phyloP scores from a whole-genome alignment of 192 early-diverging fungal genomes.

The Rhizophagus clarus region DNA sequence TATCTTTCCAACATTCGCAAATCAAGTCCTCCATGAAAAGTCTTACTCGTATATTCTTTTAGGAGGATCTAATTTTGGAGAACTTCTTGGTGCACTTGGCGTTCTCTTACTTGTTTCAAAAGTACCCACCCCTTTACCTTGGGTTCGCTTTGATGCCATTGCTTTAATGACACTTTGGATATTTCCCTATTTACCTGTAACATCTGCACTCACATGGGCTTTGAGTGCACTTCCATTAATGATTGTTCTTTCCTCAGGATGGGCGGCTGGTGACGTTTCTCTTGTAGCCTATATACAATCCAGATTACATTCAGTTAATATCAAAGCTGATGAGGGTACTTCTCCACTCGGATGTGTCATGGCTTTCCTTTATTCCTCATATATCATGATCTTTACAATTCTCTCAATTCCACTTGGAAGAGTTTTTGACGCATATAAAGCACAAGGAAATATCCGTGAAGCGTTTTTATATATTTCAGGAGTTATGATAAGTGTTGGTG shows the following conservation, averaged over 20 bases:
- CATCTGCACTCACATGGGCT: constrained; percentile 36
- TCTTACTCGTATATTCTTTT: constrained; percentile 51
- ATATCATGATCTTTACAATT: constrained; percentile 52
- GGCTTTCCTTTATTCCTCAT: constrained; percentile 57
- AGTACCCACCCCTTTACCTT: constrained; percentile 57
- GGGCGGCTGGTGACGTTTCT: constrained; percentile 63
- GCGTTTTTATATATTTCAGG: constrained; percentile 48
- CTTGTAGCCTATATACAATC: constrained; percentile 55
- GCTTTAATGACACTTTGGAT: constrained; percentile 44
- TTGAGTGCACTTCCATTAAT: constrained; percentile 53
- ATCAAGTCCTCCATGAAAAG: constrained; percentile 43
- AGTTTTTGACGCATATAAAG: constrained; percentile 40
- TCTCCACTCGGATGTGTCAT: constrained; percentile 58
- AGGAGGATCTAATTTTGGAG: constrained; percentile 65
- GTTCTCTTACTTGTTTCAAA: constrained; percentile 34
- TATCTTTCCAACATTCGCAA: constrained; percentile 53
- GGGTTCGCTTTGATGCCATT: constrained; percentile 56
- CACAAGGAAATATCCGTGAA: constrained; percentile 23
- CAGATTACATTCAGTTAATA: constrained; percentile 37
- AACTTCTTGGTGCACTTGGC: constrained; percentile 49
- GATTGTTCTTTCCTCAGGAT: constrained; percentile 57
- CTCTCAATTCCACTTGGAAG: constrained; percentile 45
- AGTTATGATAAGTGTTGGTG: constrained; percentile 46
- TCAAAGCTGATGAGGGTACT: constrained; percentile 38
- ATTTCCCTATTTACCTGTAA: constrained; percentile 34